Conservation (phyloP, 2,329 filamentous ascomycete genomes). For the Talaromyces sp. region DNA sequence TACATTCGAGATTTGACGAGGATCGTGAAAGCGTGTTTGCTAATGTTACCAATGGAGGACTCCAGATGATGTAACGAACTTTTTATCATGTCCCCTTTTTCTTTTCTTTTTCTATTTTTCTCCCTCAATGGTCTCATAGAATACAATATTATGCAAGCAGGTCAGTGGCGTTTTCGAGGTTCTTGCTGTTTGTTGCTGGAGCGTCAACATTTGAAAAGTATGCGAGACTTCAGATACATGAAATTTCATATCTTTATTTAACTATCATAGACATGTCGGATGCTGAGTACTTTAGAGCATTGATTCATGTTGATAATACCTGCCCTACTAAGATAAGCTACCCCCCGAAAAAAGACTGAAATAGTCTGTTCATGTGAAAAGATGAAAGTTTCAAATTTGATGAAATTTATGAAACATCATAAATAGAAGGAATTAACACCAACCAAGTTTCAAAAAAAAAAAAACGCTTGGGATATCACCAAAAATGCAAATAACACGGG, state of each 20-base stretch:
- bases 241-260: too few species aligned
- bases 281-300: too few species aligned
- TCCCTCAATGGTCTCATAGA: neutral
- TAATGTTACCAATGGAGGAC: neutral
- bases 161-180: neutral
- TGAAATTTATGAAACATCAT: neutral
- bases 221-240: too few species aligned
- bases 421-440: neutral
- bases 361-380: neutral
- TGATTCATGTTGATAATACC: too few species aligned
- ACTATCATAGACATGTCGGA: too few species aligned
- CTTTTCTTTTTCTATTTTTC: too few species aligned
- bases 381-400: neutral
- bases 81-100: neutral
- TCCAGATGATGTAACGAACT: slow-evolving; percentile 3
- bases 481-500: neutral
- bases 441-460: neutral
- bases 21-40: slow-evolving; percentile 16
- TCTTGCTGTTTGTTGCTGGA: neutral
- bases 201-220: neutral
- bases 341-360: neutral
- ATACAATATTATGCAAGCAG: neutral
- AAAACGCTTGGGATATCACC: slow-evolving; percentile 12
- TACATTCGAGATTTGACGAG: slow-evolving; percentile 24
- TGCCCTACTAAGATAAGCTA: too few species aligned